These are phyloP conservation scores for Sporisorium iseilematis-ciliati DNA, from an alignment of 1,284 basidiomycete genomes.

Conservation along the genomic window DNA sequence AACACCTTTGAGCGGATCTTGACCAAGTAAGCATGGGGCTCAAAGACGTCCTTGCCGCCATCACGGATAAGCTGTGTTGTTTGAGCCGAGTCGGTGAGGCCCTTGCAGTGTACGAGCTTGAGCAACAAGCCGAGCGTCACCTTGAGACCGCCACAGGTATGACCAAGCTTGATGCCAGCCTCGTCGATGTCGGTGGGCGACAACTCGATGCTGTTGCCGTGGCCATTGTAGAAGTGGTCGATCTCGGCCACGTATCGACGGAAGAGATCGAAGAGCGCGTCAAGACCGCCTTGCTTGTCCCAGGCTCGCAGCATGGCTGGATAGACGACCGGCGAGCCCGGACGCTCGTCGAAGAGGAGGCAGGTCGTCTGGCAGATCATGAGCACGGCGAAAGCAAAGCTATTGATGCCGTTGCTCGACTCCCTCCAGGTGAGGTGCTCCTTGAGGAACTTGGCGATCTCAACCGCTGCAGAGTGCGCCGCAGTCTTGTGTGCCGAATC, in stretches of 20 bases:
- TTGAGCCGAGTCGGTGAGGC: slow-evolving; percentile 86
- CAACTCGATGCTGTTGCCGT: slow-evolving; percentile 37
- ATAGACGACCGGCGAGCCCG: slow-evolving; percentile 73
- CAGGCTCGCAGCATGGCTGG: slow-evolving; percentile 84
- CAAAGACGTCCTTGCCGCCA: slow-evolving; percentile 73
- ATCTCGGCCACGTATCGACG: slow-evolving; percentile 76
- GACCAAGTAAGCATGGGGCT: slow-evolving; percentile 86
- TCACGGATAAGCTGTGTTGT: slow-evolving; percentile 75
- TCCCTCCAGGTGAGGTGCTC: slow-evolving; percentile 78
- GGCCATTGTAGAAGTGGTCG: slow-evolving; percentile 74
- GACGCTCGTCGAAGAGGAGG: slow-evolving; percentile 84
- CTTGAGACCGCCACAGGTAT: slow-evolving; percentile 84
- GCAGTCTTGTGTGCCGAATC: slow-evolving; percentile 84
- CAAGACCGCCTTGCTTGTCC: slow-evolving; percentile 79
- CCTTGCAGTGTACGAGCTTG: slow-evolving; percentile 81
- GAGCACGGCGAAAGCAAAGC: slow-evolving; percentile 74
- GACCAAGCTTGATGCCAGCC: slow-evolving; percentile 71
- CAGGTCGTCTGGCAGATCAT: slow-evolving; percentile 80
- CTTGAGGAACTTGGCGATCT: slow-evolving; percentile 80
- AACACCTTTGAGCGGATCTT: slow-evolving; percentile 80
- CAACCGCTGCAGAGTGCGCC: slow-evolving; percentile 78
- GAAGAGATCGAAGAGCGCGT: slow-evolving; percentile 77
- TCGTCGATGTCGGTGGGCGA: slow-evolving; percentile 35
- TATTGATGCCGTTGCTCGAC: slow-evolving; percentile 72
- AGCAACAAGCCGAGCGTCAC: slow-evolving; percentile 83